These are phyloP conservation scores for Climacium dendroides DNA, from an alignment of 225 moss, liverwort and hornwort genomes.

Conservation along the genomic window DNA sequence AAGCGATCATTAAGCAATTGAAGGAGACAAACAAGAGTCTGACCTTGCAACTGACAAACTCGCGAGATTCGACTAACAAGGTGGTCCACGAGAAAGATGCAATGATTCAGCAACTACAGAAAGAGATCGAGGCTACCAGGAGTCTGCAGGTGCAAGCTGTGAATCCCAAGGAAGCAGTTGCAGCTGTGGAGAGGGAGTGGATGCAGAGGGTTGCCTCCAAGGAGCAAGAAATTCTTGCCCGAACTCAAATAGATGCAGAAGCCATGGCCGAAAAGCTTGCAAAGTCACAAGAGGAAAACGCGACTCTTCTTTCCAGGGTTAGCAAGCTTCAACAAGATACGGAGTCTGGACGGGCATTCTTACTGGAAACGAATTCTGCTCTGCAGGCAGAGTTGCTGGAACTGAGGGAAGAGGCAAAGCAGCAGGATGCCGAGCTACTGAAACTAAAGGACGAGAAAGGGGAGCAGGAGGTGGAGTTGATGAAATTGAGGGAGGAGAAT, in stretches of 20 bases:
- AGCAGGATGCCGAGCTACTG: not conserved
- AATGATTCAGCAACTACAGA: conserved; percentile 3
- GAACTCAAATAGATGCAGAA: not conserved
- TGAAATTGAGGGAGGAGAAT: conserved; percentile 36
- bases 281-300: conserved; percentile 2
- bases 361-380: conserved; percentile 16
- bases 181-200: conserved; percentile 26
- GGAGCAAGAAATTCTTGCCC: conserved; percentile 18
- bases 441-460: conserved; percentile 6
- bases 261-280: not conserved
- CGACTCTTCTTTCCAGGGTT: conserved; percentile 8
- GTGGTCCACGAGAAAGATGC: conserved; percentile 22
- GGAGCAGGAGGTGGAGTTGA: conserved; percentile 30
- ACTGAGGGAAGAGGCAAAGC: conserved; percentile 7
- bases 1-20: conserved; percentile 37
- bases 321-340: conserved; percentile 18
- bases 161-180: conserved; percentile 11
- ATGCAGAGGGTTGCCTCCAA: conserved; percentile 9
- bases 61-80: conserved; percentile 25
- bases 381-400: conserved; percentile 21
- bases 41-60: conserved; percentile 20
- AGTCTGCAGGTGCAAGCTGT: not conserved
- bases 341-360: conserved; percentile 15
- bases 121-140: conserved; percentile 9
- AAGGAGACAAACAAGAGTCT: conserved; percentile 28